Percentiles rank a stretch among this genome's conserved stretches.
These are phyloP conservation scores for Limonium bicolor DNA, from an alignment of 148 eudicot species.

Conservation along the genomic window DNA sequence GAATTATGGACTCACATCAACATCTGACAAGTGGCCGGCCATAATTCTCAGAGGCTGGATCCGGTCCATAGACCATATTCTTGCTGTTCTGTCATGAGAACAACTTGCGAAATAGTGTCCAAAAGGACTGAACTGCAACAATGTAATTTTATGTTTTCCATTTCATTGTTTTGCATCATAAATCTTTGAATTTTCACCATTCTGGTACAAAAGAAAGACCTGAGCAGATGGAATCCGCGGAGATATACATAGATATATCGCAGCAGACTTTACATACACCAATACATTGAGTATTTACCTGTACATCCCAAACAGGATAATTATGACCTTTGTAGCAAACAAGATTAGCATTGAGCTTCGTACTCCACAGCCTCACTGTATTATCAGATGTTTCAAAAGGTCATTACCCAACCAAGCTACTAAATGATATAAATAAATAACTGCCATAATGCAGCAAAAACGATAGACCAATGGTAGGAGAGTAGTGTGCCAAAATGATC, in stretches of 20 bases:
- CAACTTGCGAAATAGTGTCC: conserved; percentile 98
- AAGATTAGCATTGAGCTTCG: conserved; percentile 84
- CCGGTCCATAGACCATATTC: conserved; percentile 93
- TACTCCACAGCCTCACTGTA: conserved; percentile 97
- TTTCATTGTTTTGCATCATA: too few species aligned
- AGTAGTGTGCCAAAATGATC: not conserved
- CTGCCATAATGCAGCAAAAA: too few species aligned
- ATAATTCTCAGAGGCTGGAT: conserved; percentile 88
- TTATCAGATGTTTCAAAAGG: too few species aligned
- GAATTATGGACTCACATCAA: conserved; percentile 54
- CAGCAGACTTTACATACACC: too few species aligned
- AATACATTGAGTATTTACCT: conserved; percentile 28
- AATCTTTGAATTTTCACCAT: too few species aligned
- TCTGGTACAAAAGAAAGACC: too few species aligned
- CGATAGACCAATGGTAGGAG: not conserved
- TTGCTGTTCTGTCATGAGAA: conserved; percentile 98
- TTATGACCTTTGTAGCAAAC: conserved; percentile 99
- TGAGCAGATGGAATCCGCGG: too few species aligned
- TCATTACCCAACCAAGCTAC: too few species aligned
- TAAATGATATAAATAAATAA: too few species aligned
- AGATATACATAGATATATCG: too few species aligned
- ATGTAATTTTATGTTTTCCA: too few species aligned
- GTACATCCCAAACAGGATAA: conserved; percentile 99
- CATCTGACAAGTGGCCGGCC: conserved; percentile 99
- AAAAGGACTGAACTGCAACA: conserved; percentile 82